Evolutionary conservation across 768 basidiomycete species (phyloP), one percentile per base, ranked within the genome.

Genomic region (Tulasnella sp.): DNA sequence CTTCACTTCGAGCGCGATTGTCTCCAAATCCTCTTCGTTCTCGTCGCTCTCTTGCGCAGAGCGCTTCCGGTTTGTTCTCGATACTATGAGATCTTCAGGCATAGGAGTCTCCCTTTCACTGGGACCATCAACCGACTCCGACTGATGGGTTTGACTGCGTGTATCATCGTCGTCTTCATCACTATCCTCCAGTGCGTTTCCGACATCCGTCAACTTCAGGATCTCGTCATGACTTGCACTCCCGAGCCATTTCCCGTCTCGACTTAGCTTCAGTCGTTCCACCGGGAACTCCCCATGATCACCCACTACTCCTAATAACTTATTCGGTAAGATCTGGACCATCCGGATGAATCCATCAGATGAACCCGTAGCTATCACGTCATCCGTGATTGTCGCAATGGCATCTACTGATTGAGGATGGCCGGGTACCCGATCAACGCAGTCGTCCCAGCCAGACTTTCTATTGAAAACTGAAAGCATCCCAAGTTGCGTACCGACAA

Each of bases 281-380:
- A 96, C 77, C 5, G 92, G 91, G 66, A 86, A 90, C 54, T 88
- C 83, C 4, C 86, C 88, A 58, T 95, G 92, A 58, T 91, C 86
- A 10, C 83, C 83, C 34, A 96, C 80, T 43, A 92, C 81, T 16
- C 92, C 92, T 37, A 93, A 68, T 28, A 96, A 72, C 62, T 88
- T 87, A 48, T 85, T 91, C 1, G 92, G 92, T 52, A 92, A 72
- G 31, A 95, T 70, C 60, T 91, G 77, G 2, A 92, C 81, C 13
- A 86, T 86, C 39, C 91, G 78, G 35, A 96, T 72, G 60, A 88
- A 73, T 0, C 92, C 92, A 62, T 96, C 91, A 5, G 89, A 89
- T 0, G 90, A 93, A 5, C 91, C 90, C 0, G 90, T 90, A 1
- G 91, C 73, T 53, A 95, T 74, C 1, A 81, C 77, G 60, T 77